Evolutionary conservation across 2,329 filamentous ascomycete genomes (phyloP).

Genomic region (Fusarium lyarnte): DNA sequence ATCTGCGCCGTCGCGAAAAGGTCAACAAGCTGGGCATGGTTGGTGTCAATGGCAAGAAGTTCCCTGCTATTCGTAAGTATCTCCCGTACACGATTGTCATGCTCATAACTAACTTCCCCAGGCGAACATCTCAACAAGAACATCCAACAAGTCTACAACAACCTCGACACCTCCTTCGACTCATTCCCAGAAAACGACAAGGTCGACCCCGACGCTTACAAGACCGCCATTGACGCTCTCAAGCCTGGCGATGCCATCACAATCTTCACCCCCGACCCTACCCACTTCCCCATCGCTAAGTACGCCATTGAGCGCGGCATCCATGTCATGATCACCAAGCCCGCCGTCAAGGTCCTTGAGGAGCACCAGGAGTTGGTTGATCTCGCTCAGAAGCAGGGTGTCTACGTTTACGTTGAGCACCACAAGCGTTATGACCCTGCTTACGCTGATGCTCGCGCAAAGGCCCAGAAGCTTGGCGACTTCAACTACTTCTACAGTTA

Average conservation of each 20-base stretch:
- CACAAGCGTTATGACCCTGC: constrained; percentile 97
- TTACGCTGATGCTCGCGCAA: constrained; percentile 86
- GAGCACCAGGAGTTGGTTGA: constrained; percentile 82
- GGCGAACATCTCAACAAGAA: constrained; percentile 87
- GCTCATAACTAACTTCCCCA: constrained; percentile 47
- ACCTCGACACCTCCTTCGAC: constrained; percentile 84
- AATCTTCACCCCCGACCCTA: constrained; percentile 94
- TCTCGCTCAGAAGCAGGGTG: constrained; percentile 76
- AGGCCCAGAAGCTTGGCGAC: constrained; percentile 81
- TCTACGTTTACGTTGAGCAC: constrained; percentile 94
- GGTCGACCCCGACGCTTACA: constrained; percentile 84
- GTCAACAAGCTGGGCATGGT: constrained; percentile 89
- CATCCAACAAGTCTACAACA: constrained; percentile 88
- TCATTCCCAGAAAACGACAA: constrained; percentile 81
- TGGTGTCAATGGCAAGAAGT: constrained; percentile 88
- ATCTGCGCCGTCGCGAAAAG: constrained; percentile 87
- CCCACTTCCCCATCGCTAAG: constrained; percentile 89
- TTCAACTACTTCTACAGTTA: constrained; percentile 99
- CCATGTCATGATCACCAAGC: constrained; percentile 94
- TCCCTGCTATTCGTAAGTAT: constrained; percentile 83
- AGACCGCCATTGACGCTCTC: constrained; percentile 85
- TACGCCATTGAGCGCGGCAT: constrained; percentile 90
- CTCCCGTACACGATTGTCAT: background rate
- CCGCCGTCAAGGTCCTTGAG: constrained; percentile 83
- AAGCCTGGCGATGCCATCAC: constrained; percentile 88